Evolutionary conservation across 345 rosid species (phyloP), one percentile per base, ranked within the genome.

Genomic region (Hevea brasiliensis): DNA sequence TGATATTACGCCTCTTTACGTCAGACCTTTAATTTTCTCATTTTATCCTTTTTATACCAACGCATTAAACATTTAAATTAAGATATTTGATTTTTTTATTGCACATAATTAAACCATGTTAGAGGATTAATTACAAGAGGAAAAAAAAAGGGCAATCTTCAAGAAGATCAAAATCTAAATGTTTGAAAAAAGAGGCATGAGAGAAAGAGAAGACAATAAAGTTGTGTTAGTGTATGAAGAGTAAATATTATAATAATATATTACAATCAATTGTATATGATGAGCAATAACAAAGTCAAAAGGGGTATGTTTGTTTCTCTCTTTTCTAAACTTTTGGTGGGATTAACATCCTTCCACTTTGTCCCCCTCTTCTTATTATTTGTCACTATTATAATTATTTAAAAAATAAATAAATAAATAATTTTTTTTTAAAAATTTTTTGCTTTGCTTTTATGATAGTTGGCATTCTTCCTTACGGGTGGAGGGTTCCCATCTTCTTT

Each of bases 281-380:
- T 84, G 90, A 82, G 81, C 50, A 37, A 74, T 56, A 40, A 41
- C 61, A 85, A 83, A 87, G 91, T 89, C 86, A 87, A 88, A 85
- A 81, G 85, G 82, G 72, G 59, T 77, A 65, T 78, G 48, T 79
- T 70, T 72, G 73, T 53, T 48, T 48, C 29, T 56, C 56, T 79
- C 40, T 82, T 71, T 74, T 74, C 44, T 68, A 73, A 82, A 81
- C 87, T 90, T 80, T 88, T 84, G 92, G 86, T 87, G 87, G 93
- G 87, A 90, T 91, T 87, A 92, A 90, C 90, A 89, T 90, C 77
- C 97, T 86, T 90, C 96, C 97, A 90, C 90, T 91, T 92, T 94
- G 98, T 89, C 96, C 79, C 97, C 87, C 82, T 67, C 10, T 51
- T 26, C 4, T 15, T 20, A 20, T 55, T 48, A 7, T 32, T 77